Conservation (phyloP, 2,329 filamentous ascomycete genomes). For the Fusarium pseudocircinatum region DNA sequence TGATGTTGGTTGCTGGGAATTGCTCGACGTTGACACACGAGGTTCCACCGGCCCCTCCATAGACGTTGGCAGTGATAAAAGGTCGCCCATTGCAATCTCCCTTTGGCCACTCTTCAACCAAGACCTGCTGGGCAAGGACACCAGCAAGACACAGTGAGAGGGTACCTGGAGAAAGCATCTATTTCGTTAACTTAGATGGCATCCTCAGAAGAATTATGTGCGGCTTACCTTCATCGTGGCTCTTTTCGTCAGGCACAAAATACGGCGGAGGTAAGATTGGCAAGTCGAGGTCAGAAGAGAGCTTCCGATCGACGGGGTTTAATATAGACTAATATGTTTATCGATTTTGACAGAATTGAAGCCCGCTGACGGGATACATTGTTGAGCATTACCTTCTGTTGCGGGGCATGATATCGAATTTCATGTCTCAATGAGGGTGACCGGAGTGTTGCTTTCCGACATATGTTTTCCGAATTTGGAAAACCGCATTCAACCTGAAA, state of each 20-base stretch:
- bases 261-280: fast-evolving
- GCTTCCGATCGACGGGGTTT: background rate
- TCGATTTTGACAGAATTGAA: background rate
- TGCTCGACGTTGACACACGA: background rate
- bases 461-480: background rate
- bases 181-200: background rate
- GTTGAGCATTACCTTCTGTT: fast-evolving
- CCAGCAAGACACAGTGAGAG: background rate
- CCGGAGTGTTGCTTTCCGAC: background rate
- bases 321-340: background rate
- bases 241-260: too few relatives aligned
- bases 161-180: background rate
- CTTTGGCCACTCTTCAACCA: background rate
- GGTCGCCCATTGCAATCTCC: background rate
- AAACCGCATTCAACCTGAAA: background rate
- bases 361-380: background rate
- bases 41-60: background rate
- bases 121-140: background rate
- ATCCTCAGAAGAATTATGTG: fast-evolving
- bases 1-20: background rate
- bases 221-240: background rate
- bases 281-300: background rate
- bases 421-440: background rate
- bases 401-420: too few relatives aligned
- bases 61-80: background rate